These are phyloP conservation scores for Pistacia atlantica DNA, from an alignment of 345 rosid species.

Conservation along the genomic window DNA sequence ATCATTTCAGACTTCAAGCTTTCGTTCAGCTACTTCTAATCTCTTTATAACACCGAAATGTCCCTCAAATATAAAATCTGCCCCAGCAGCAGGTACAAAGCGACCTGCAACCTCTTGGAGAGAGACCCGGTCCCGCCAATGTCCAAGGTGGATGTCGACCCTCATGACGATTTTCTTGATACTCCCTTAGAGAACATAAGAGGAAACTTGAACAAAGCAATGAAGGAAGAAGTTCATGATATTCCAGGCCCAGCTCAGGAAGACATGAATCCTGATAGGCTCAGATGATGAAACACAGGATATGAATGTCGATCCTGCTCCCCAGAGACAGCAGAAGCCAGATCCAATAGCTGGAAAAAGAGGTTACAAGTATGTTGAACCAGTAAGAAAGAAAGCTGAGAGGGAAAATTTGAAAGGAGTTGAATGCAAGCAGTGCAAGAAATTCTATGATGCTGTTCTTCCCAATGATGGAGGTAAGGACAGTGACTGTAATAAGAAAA, in stretches of 20 bases:
- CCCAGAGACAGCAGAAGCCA: slow-evolving; percentile 40
- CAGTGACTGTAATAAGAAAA: slow-evolving; percentile 31
- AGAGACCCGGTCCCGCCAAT: slow-evolving; percentile 66
- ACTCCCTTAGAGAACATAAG: slow-evolving; percentile 72
- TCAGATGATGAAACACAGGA: slow-evolving; percentile 82
- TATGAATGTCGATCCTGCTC: slow-evolving; percentile 45
- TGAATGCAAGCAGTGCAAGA: slow-evolving; percentile 94
- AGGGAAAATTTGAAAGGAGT: slow-evolving; percentile 71
- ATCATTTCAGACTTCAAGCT: slow-evolving; percentile 38
- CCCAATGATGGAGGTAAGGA: slow-evolving; percentile 42
- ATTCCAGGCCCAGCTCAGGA: slow-evolving; percentile 16
- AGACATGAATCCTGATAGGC: slow-evolving; percentile 33
- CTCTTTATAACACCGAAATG: slow-evolving; percentile 27
- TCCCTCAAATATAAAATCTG: slow-evolving; percentile 39
- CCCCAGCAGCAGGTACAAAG: slow-evolving; percentile 54
- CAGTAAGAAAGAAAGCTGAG: slow-evolving; percentile 80
- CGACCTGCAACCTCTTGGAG: slow-evolving; percentile 75
- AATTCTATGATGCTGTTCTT: slow-evolving; percentile 90
- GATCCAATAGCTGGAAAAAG: slow-evolving; percentile 41
- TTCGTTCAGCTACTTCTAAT: slow-evolving; percentile 31
- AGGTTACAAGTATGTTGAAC: slow-evolving; percentile 69
- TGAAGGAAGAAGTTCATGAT: slow-evolving; percentile 35
- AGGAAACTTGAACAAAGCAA: slow-evolving; percentile 43
- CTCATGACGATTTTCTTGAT: slow-evolving; percentile 89
- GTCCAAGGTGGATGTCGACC: slow-evolving; percentile 60